Conservation (phyloP, 2,329 filamentous ascomycete genomes). For the Metarhizium guizhouense region DNA sequence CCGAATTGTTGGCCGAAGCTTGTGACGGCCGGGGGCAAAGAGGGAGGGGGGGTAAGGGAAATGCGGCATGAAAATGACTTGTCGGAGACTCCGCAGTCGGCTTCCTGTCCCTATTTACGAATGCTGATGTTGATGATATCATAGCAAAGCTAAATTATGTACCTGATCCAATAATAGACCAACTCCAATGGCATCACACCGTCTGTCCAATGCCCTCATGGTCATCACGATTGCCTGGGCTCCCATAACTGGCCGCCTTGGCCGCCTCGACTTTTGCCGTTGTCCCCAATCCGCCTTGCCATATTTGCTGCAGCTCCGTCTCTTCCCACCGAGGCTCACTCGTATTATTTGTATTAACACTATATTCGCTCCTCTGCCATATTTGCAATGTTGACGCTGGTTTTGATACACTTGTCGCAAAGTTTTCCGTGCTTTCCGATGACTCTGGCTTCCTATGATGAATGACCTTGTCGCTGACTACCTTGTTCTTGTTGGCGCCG, state of each 20-base stretch:
- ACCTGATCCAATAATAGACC: too few relatives aligned
- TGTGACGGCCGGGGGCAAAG: too few relatives aligned
- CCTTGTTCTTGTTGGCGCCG: neutral
- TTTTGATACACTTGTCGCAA: neutral
- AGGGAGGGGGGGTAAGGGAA: too few relatives aligned
- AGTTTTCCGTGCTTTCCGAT: constrained; percentile 3
- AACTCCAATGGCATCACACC: neutral
- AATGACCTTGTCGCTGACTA: neutral
- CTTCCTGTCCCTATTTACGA: too few relatives aligned
- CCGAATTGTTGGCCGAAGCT: too few relatives aligned
- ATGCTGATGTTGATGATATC: too few relatives aligned
- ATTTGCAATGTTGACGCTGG: constrained; percentile 2
- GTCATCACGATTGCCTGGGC: neutral
- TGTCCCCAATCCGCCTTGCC: constrained; percentile 1
- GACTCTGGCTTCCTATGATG: neutral
- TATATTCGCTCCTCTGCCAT: constrained; percentile 5
- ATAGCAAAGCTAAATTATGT: too few relatives aligned
- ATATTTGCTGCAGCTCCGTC: neutral
- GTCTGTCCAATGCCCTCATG: neutral
- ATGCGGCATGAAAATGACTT: too few relatives aligned
- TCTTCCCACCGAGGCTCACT: neutral
- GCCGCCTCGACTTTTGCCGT: constrained; percentile 3
- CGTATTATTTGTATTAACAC: neutral
- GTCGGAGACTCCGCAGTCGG: too few relatives aligned
- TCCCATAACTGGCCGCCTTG: neutral